These are phyloP conservation scores for Diatrype stigma DNA, from an alignment of 2,329 filamentous ascomycete genomes.

Conservation along the genomic window DNA sequence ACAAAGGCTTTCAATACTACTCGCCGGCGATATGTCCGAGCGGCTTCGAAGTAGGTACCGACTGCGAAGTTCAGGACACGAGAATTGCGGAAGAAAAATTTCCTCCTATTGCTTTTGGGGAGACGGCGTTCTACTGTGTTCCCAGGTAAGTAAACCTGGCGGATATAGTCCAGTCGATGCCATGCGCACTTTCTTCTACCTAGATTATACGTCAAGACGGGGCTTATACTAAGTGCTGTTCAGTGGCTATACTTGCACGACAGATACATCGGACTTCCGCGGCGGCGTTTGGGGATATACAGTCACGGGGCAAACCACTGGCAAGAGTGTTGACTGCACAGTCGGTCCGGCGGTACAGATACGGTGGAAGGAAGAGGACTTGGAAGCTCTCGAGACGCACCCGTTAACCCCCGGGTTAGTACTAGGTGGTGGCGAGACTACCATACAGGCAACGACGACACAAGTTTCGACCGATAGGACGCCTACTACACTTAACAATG, in stretches of 20 bases:
- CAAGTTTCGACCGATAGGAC: neutral
- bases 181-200: neutral
- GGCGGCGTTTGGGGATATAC: slow-evolving; percentile 35
- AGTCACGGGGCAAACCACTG: slow-evolving; percentile 13
- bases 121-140: slow-evolving; percentile 29
- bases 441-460: neutral
- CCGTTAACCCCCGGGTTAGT: slow-evolving; percentile 30
- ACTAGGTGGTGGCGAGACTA: slow-evolving; percentile 7
- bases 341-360: slow-evolving; percentile 36
- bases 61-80: slow-evolving; percentile 24
- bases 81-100: slow-evolving; percentile 26
- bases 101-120: slow-evolving; percentile 22
- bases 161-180: slow-evolving; percentile 1
- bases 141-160: slow-evolving; percentile 23
- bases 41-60: slow-evolving; percentile 31
- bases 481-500: neutral
- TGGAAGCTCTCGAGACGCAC: slow-evolving; percentile 31
- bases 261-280: slow-evolving; percentile 35
- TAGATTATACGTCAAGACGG: too few species aligned
- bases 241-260: slow-evolving; percentile 35
- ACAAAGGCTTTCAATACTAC: slow-evolving; percentile 34
- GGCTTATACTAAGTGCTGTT: neutral
- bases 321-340: slow-evolving; percentile 17
- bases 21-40: slow-evolving; percentile 36
- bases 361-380: slow-evolving; percentile 32